Base-by-base conservation (phyloP, 768 basidiomycete genomes). In the Kondoa malvinella region DNA sequence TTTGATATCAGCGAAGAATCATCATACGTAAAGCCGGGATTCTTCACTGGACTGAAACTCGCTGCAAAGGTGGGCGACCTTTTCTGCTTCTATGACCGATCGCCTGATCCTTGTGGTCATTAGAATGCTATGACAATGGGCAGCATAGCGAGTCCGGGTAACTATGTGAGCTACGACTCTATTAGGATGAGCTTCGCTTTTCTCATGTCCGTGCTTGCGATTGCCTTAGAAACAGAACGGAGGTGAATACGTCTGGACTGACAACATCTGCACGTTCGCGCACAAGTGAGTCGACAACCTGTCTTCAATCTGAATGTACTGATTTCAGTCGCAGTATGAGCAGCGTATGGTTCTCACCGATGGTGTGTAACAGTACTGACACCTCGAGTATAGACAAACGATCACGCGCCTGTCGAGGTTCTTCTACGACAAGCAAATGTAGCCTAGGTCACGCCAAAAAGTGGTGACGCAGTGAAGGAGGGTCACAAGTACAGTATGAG, bases 221-320 rank as follows among this genome's bases (percentile, higher is more conserved):
- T 25, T 56, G 50, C 50, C 14, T 56, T 56, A 25, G 15, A 14
- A 56, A 14, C 61, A 63, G 61, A 63, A 63, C 32, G 61, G 61
- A 17, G 61, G 61, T 3, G 61, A 63, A 32, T 33, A 3, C 3
- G 33, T 63, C 32, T 63, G 3, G 3, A 27, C n/a, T 16, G 29
- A 63, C 32, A 29, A 29, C n/a, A 8, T 30, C 29, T 63, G 61
- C 32, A 32, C 30, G 8, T 63, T 27, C 14, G 12, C 3, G 27
- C 61, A 63, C 32, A 63, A 63, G 16, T 50, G 40, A 8, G 40
- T 50, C 40, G 40, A 21, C 40, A 50, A 8, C 21, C 12, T 8
- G 21, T 50, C 21, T 50, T 50, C 40, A 50, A 8, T 50, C 40
- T 8, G 8, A 21, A 21, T 21, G 8, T 8, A 50, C 21, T 21